Evolutionary conservation across 148 eudicot species (phyloP), one percentile per base, ranked within the genome.

Genomic region (Camellia sinensis): DNA sequence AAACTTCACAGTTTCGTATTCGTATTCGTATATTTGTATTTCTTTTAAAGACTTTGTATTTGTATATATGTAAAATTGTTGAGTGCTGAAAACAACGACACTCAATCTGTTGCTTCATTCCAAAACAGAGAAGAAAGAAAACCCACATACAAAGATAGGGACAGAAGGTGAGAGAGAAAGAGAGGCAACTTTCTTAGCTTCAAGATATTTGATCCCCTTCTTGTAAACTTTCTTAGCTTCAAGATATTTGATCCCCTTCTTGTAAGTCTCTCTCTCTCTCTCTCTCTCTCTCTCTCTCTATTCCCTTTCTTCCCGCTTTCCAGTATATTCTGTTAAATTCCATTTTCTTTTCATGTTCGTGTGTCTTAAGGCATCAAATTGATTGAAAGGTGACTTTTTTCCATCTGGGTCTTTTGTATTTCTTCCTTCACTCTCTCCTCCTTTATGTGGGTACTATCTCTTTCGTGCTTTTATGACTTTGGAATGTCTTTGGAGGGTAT

Each of bases 211-310:
- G 81, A 88, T 85, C 81, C 89, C 84, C 83, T 80, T 82, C 87
- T 84, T 87, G 91, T 88, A 91, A 91, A 92, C 84, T 72, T 86
- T 79, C 67, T 21, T 72, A 61, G 83, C 86, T 85, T 83, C 59
- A 71, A 87, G 88, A 81, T 87, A 80, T 86, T 75, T 81, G 81
- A 88, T 85, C 81, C 89, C 84, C 83, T 80, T 82, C 87, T 84
- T 87, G 91, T 88, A 91, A 91, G 37, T 29, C 37, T 29, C 37
- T 29, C 29, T 29, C 37, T 29, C 37, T 29, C 37, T 29, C 1
- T 29, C 29, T 29, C 1, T 29, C 29, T 29, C 29, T 29, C 37
- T 29, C 37, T 29, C 37, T 29, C 37, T 77, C 80, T 77, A 81
- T 75, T 71, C 22, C 68, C 54, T 48, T n/a, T 52, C 69, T 81